Conservation (phyloP, 805 yeast genomes). For the Metschnikowia shivogae region DNA sequence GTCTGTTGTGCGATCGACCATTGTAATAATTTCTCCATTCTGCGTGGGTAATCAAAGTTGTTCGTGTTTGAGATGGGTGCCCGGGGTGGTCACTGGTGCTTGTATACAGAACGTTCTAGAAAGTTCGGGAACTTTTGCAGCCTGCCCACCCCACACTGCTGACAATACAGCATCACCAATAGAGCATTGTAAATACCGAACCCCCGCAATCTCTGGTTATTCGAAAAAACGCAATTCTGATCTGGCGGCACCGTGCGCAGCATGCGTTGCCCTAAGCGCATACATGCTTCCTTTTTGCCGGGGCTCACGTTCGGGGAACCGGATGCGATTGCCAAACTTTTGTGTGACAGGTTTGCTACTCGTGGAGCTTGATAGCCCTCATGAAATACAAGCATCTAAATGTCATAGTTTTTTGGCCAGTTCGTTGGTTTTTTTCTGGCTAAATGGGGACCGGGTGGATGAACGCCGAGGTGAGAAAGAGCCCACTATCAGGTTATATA, state of each 20-base stretch:
- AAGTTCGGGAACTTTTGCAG: conserved; percentile 11
- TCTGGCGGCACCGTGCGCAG: neutral
- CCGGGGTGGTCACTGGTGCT: conserved; percentile 2
- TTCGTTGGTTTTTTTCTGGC: neutral
- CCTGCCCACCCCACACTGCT: neutral
- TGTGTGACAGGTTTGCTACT: too few relatives aligned
- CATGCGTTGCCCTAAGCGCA: conserved; percentile 1
- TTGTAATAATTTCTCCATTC: conserved; percentile 84
- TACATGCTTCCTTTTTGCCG: conserved; percentile 2
- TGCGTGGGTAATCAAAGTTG: neutral
- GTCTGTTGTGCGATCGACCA: conserved; percentile 86
- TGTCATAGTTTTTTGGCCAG: neutral
- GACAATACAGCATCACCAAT: neutral
- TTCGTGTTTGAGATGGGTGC: neutral
- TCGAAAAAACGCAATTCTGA: too few relatives aligned
- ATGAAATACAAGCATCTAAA: too few relatives aligned
- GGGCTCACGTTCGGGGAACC: neutral
- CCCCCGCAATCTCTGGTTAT: too few relatives aligned
- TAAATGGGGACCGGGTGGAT: conserved; percentile 1
- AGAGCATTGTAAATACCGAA: neutral
- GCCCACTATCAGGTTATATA: conserved; percentile 3
- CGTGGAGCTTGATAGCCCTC: too few relatives aligned
- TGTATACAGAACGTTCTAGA: conserved; percentile 16
- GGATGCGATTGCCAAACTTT: neutral
- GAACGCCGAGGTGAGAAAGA: conserved; percentile 5